A percentile compares a stretch with the other conserved stretches of the same genome.
Evolutionary conservation across 768 basidiomycete species (phyloP).

Genomic region (Leccinum truebloodii): DNA sequence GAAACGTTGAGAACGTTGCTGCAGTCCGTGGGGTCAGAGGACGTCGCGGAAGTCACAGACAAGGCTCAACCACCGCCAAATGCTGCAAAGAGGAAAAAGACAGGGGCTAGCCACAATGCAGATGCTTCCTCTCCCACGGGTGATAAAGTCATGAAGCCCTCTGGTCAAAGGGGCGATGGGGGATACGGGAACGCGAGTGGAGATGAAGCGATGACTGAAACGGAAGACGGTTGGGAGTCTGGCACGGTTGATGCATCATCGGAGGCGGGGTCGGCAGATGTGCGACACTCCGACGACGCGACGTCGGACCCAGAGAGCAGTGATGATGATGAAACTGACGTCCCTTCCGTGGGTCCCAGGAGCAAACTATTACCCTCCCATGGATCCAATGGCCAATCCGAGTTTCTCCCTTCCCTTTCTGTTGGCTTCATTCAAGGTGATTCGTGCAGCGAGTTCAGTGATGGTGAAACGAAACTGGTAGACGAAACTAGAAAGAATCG

Average conservation of each 20-base stretch:
- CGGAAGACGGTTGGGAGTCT: conserved; percentile 42
- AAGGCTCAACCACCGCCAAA: conserved; percentile 12
- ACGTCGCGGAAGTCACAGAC: conserved; percentile 18
- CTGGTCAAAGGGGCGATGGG: conserved; percentile 16
- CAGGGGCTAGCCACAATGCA: background rate
- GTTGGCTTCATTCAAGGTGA: conserved; percentile 83
- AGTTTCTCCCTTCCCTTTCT: conserved; percentile 87
- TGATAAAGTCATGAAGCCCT: background rate
- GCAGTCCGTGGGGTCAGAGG: conserved; percentile 19
- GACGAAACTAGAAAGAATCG: conserved; percentile 77
- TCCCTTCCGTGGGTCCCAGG: conserved; percentile 14
- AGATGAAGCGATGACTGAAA: conserved; percentile 7
- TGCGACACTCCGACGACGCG: conserved; percentile 25
- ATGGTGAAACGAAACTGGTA: conserved; percentile 54
- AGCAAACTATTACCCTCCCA: conserved; percentile 24
- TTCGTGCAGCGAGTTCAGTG: conserved; percentile 76
- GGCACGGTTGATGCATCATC: conserved; percentile 39
- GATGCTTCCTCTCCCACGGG: background rate
- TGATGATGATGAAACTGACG: conserved; percentile 20
- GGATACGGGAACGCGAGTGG: conserved; percentile 24
- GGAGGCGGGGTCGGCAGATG: conserved; percentile 7
- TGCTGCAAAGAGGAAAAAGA: conserved; percentile 15
- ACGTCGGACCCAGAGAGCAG: conserved; percentile 29
- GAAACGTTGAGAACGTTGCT: conserved; percentile 49
- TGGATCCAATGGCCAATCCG: conserved; percentile 38